Base-by-base conservation (phyloP, 1,284 basidiomycete species). In the Tetrapyrgos nigripes region DNA sequence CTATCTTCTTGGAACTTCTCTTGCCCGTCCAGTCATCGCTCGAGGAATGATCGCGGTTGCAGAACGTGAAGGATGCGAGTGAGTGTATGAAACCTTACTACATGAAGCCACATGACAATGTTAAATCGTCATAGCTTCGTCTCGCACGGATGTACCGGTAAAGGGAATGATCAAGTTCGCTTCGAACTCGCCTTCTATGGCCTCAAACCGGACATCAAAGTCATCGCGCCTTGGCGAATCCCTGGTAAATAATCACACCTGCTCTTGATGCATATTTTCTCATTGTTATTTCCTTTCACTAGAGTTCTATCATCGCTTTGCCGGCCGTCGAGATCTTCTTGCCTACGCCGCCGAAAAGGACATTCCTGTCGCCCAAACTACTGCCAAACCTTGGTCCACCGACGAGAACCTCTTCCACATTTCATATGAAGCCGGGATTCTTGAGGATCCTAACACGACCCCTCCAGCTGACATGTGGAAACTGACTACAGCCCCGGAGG, bases 391-490 rank as follows among this genome's bases (percentile, higher is more conserved):
- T 35, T 99, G 97, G 97, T 98, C 96, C 10, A 99, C 97, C 14
- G 95, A 98, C 76, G 97, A 98, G 81, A 99, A 99, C 81, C 83
- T 99, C 57, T 98, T 97, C 90, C 97, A 99, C 83, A 99, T 98
- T 77, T 99, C 96, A 23, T 99, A 98, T 80, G 97, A 99, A 78
- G 97, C 97, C 29, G 97, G 97, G 58, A 98, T 99, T 74, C 89
- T 99, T 64, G 97, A 99, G 76, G 93, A 99, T 75, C 97, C 97
- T 66, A 87, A 97, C 83, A 90, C 83, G 63, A 98, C 96, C 9
- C 97, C 97, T 57, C 97, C 97, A 28, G 77, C 78, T n/a, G 97
- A 99, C 82, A 99, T 99, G 97, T 99, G 97, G 97, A 98, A 98
- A 78, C 88, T 99, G 66, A 98, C 95, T 63, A 83, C 85, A 63